A percentile compares a stretch with the other conserved stretches of the same genome.
Conservation (phyloP, 2,329 filamentous ascomycete species). For the Curvularia sp. region DNA sequence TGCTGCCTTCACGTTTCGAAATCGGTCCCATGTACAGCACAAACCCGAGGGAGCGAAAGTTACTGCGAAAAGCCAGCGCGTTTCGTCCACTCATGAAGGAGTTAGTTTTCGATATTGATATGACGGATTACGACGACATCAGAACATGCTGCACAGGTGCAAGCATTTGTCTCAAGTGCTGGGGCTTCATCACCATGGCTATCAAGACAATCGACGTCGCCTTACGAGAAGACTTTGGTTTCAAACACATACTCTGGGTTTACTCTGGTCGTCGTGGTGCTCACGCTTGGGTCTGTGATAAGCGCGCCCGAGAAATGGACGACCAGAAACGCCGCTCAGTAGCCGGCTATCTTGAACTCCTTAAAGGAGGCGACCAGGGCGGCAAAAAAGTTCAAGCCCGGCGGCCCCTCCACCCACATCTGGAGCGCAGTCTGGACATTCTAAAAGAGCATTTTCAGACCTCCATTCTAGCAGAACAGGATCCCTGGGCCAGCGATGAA, state of each 20-base stretch:
- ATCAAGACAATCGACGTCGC: constrained; percentile 91
- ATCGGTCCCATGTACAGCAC: constrained; percentile 97
- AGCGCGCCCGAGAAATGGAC: constrained; percentile 80
- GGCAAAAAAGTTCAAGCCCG: constrained; percentile 86
- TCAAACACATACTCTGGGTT: constrained; percentile 96
- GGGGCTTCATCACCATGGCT: constrained; percentile 97
- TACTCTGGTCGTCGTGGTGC: constrained; percentile 96
- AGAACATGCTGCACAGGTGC: constrained; percentile 93
- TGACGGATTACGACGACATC: constrained; percentile 98
- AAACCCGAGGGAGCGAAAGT: constrained; percentile 93
- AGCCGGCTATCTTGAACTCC: constrained; percentile 85
- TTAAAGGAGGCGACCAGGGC: constrained; percentile 84
- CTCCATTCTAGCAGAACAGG: constrained; percentile 82
- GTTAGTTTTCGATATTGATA: constrained; percentile 97
- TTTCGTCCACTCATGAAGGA: constrained; percentile 93
- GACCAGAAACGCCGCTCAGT: constrained; percentile 86
- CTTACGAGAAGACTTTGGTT: constrained; percentile 92
- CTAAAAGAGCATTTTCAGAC: constrained; percentile 83
- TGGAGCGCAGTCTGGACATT: constrained; percentile 84
- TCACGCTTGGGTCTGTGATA: constrained; percentile 98
- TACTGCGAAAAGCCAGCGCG: constrained; percentile 76
- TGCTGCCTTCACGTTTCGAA: constrained; percentile 94
- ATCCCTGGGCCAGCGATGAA: constrained; percentile 76
- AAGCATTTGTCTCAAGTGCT: constrained; percentile 92
- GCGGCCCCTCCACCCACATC: constrained; percentile 87